Conservation (phyloP, 1,284 basidiomycete species). For the Apiotrichum siamense region DNA sequence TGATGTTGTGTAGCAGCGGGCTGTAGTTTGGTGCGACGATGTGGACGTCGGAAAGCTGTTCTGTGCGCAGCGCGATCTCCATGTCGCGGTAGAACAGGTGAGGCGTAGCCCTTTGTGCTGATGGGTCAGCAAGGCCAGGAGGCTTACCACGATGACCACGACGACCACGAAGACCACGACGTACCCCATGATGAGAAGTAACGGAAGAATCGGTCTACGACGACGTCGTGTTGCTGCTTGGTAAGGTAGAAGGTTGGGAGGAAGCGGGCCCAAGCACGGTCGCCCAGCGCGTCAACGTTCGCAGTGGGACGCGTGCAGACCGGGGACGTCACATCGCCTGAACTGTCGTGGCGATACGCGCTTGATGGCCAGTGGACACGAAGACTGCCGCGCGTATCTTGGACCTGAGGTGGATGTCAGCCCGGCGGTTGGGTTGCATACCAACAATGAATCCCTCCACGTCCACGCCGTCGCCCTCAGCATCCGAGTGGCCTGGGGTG, state of each 20-base stretch:
- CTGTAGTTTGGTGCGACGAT: slow-evolving; percentile 56
- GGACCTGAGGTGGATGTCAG: too few relatives aligned
- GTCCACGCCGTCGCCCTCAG: slow-evolving; percentile 4
- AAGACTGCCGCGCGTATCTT: slow-evolving; percentile 10
- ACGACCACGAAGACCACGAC: too few relatives aligned
- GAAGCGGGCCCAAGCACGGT: slow-evolving; percentile 1
- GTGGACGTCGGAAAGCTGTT: slow-evolving; percentile 39
- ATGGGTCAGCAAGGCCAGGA: too few relatives aligned
- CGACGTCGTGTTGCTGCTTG: slow-evolving; percentile 19
- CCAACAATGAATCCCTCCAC: slow-evolving; percentile 9
- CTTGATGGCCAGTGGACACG: slow-evolving; percentile 14
- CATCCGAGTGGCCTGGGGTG: too few relatives aligned
- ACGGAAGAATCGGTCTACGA: slow-evolving; percentile 27
- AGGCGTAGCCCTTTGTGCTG: slow-evolving; percentile 7
- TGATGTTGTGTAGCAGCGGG: slow-evolving; percentile 63
- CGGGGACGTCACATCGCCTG: too few relatives aligned
- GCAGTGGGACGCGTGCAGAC: too few relatives aligned
- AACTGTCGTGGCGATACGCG: slow-evolving; percentile 2
- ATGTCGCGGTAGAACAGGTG: slow-evolving; percentile 19
- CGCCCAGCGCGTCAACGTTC: too few relatives aligned
- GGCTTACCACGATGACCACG: too few relatives aligned
- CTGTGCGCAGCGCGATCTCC: slow-evolving; percentile 5
- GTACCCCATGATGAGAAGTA: slow-evolving; percentile 18
- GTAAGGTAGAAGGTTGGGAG: slow-evolving; percentile 15
- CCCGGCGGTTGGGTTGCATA: not conserved